A percentile compares a stretch with the other conserved stretches of the same genome.
Conservation (phyloP, 176 grass and related monocot genomes). For the Avena eriantha region DNA sequence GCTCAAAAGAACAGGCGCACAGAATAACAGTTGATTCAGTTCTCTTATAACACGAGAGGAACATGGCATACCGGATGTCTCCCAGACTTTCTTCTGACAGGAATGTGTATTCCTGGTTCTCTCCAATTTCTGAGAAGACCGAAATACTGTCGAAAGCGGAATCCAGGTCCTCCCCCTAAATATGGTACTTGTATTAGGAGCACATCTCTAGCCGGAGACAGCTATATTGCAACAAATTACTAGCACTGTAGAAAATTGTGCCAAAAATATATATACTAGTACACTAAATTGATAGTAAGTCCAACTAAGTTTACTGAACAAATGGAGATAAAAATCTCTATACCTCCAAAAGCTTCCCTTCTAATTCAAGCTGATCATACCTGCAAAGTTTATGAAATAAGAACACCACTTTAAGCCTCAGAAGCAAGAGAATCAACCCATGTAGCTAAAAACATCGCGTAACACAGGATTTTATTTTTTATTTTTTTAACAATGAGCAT, state of each 20-base stretch:
- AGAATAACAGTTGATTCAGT: slow-evolving; percentile 11
- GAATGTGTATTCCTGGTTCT: slow-evolving; percentile 69
- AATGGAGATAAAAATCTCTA: not conserved
- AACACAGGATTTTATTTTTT: not conserved
- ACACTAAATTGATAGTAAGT: not conserved
- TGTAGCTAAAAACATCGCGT: not conserved
- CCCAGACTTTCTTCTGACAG: slow-evolving; percentile 73
- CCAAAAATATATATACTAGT: not conserved
- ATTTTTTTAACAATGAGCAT: too few species aligned
- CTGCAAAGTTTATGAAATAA: slow-evolving; percentile 52
- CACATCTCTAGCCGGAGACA: not conserved
- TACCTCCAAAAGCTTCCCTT: slow-evolving; percentile 93
- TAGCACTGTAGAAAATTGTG: not conserved
- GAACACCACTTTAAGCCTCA: slow-evolving; percentile 21
- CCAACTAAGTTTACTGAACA: not conserved
- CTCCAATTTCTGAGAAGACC: slow-evolving; percentile 66
- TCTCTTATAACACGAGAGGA: slow-evolving; percentile 11
- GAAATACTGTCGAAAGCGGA: slow-evolving; percentile 90
- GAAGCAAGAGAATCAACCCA: slow-evolving; percentile 5
- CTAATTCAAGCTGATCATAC: slow-evolving; percentile 85
- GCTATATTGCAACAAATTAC: slow-evolving; percentile 27
- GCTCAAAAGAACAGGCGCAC: not conserved
- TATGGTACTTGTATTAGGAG: slow-evolving; percentile 28
- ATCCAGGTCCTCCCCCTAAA: slow-evolving; percentile 86
- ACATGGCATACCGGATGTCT: slow-evolving; percentile 70